Conservation (phyloP, 768 basidiomycete species). For the Naganishia kalamii region DNA sequence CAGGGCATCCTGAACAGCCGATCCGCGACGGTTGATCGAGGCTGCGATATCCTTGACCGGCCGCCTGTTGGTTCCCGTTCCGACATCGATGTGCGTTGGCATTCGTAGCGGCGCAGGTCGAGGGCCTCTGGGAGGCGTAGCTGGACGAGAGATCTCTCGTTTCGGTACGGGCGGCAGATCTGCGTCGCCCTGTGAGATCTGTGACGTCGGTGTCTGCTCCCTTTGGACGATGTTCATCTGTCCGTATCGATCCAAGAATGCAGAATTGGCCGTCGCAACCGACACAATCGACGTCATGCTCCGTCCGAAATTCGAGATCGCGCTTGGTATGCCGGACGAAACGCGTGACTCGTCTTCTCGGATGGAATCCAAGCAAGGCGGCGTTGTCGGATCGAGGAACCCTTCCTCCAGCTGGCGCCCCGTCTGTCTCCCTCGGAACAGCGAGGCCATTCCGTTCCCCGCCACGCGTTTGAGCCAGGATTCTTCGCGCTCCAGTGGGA, state of each 20-base stretch:
- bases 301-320: slow-evolving; percentile 3
- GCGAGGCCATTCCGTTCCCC: slow-evolving; percentile 43
- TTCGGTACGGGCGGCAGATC: neutral
- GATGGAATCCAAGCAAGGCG: slow-evolving; percentile 47
- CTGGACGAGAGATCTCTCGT: neutral
- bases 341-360: neutral
- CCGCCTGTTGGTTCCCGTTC: neutral
- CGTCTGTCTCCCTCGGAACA: slow-evolving; percentile 57
- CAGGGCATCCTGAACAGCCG: neutral
- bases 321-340: neutral
- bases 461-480: slow-evolving; percentile 38
- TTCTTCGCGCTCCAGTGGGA: slow-evolving; percentile 58
- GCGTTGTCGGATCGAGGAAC: slow-evolving; percentile 72
- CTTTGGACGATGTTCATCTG: slow-evolving; percentile 66
- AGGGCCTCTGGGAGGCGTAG: slow-evolving; percentile 14
- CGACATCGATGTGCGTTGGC: slow-evolving; percentile 11
- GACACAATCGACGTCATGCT: slow-evolving; percentile 52
- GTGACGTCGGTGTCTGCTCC: slow-evolving; percentile 23
- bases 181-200: neutral
- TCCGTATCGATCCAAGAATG: slow-evolving; percentile 59
- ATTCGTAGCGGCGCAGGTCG: slow-evolving; percentile 14
- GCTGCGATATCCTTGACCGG: slow-evolving; percentile 23
- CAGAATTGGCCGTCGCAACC: slow-evolving; percentile 62
- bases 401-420: slow-evolving; percentile 28
- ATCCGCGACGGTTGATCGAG: slow-evolving; percentile 23